phyloP scores from a whole-genome alignment of 257 asterid genomes.

The Primulina tabacum region DNA sequence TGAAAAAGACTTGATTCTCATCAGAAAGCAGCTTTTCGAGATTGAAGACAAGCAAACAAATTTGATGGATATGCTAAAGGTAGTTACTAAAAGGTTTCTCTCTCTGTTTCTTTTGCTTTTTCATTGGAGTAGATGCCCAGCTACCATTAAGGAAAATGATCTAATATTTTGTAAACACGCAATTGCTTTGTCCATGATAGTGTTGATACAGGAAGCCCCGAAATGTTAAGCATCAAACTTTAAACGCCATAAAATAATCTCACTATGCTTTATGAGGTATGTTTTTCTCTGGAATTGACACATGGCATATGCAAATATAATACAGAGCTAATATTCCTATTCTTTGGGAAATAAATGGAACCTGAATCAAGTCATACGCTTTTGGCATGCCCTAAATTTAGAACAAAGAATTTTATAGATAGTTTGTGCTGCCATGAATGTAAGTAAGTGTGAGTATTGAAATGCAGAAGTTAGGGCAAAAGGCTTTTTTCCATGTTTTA shows the following conservation, averaged over 20 bases:
- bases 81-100: constrained; percentile 28
- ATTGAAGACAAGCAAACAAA: constrained; percentile 80
- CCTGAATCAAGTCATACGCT: constrained; percentile 17
- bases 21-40: constrained; percentile 76
- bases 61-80: constrained; percentile 80
- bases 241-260: not conserved
- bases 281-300: constrained; percentile 4
- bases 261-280: not conserved
- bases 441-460: constrained; percentile 3
- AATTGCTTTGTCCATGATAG: constrained; percentile 9
- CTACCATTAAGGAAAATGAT: not conserved
- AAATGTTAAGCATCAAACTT: not conserved
- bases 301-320: constrained; percentile 3
- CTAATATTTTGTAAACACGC: not conserved
- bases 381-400: constrained; percentile 9
- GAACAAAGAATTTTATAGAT: constrained; percentile 4
- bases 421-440: not conserved
- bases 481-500: constrained; percentile 6
- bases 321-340: not conserved
- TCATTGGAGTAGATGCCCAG: not conserved
- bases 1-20: constrained; percentile 58
- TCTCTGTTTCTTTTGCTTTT: constrained; percentile 16
- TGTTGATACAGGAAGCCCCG: not conserved
- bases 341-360: constrained; percentile 3
- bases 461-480: constrained; percentile 9